Evolutionary conservation across 2,329 filamentous ascomycete species (phyloP), one percentile per base, ranked within the genome.

Genomic region (Immersiporthe knoxdaviesiana): DNA sequence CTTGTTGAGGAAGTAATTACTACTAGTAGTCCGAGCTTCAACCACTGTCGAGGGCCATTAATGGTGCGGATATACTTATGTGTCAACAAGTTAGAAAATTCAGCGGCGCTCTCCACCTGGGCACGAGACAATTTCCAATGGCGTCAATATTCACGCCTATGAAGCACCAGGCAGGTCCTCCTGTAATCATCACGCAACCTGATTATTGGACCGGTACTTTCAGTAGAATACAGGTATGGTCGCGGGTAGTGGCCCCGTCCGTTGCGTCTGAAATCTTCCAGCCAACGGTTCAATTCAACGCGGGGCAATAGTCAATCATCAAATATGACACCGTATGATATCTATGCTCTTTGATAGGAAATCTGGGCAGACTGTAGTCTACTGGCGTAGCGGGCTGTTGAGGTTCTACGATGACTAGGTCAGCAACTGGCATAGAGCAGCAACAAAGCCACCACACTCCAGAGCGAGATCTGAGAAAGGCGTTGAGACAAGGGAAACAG

Each of bases 51-150:
- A 58, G 30, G 32, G 27, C 54, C 24, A 14, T 32, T 12, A 32
- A n/a, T n/a, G n/a, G n/a, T n/a, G n/a, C n/a, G 5, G 27, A 27
- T 24, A 18, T 12, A 14, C 16, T 5, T 7, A 47, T n/a, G 6
- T 14, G 32, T 27, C 11, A 32, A 58, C 30, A 32, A 35, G 1
- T 32, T 11, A n/a, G 47, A 2, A 8, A 24, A n/a, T 24, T 8
- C 11, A 10, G 24, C 10, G 4, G 8, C n/a, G 21, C n/a, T 12
- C n/a, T 50, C n/a, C 21, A 24, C 21, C 12, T n/a, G n/a, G n/a
- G n/a, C n/a, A n/a, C n/a, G n/a, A n/a, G n/a, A n/a, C n/a, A 3
- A 12, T 3, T 11, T n/a, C 3, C 47, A 24, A 1, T 2, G 16
- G 11, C 1, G 0, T n/a, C 2, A 14, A 8, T 24, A n/a, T 10